Base-by-base conservation (phyloP, 2,329 filamentous ascomycete genomes). In the Phoma sp. region DNA sequence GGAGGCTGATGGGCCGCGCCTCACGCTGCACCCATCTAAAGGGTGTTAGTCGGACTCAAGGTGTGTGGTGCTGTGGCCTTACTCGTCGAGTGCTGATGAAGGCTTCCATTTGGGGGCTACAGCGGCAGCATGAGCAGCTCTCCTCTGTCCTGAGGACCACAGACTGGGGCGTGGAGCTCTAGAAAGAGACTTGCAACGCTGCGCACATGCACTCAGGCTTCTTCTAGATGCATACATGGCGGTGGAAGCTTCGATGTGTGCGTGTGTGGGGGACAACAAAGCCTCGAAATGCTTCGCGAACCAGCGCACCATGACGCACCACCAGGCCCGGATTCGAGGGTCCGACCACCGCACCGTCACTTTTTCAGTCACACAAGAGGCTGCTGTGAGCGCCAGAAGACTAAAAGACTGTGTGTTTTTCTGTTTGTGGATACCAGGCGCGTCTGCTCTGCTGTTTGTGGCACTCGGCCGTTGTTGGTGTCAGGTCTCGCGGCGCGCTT, bases 1-100 rank as follows among this genome's bases (percentile, higher is more conserved):
- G 90, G 68, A 99, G 80, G 78, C 92, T 96, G 73, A 99, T 97
- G n/a, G 95, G 95, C 47, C 92, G 86, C 43, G 93, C 93, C 74
- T 96, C 92, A 69, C 89, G 91, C 61, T 90, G 88, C 47, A 97
- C 94, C 92, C 93, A 98, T 82, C 92, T 96, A 41, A 22, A 55
- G 36, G 8, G 25, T 13, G 57, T 68, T 47, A 64, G 61, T 45
- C 33, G 15, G 15, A 6, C 5, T 10, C 43, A 15, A 22, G 17
- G 12, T 9, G 15, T 25, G 51, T 15, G 36, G 29, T 21, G 40
- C 57, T 50, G 17, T 39, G 15, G 27, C 55, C 78, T 64, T 80
- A 85, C 83, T 87, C 83, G 74, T 88, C 85, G 46, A 88, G 76
- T 32, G 83, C 80, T 19, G 81, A 81, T 35, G 82, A 82, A 40